A percentile compares a stretch with the other conserved stretches of the same genome.
Conservation (phyloP, 345 rosid species). For the Lenwebbia sp. region DNA sequence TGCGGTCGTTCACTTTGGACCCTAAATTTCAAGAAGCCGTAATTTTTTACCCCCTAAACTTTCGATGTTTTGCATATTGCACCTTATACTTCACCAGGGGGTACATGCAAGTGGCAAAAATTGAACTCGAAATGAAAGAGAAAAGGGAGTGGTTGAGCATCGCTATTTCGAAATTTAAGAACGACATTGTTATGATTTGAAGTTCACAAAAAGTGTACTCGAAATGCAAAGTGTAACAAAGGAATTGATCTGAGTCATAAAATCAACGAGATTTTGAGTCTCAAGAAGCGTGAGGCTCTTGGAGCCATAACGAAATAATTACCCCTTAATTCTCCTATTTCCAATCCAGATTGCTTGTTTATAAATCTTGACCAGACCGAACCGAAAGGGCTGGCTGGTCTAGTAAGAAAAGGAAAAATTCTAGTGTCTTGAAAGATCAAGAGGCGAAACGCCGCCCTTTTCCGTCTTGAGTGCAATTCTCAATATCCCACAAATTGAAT, state of each 20-base stretch:
- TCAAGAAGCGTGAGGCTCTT: neutral
- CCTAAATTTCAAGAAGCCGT: neutral
- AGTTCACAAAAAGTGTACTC: neutral
- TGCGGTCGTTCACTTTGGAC: neutral
- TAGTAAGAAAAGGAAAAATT: neutral
- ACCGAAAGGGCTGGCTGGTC: neutral
- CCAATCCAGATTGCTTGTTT: neutral
- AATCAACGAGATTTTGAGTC: neutral
- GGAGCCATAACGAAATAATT: neutral
- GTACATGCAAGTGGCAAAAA: neutral
- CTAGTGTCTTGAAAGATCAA: neutral
- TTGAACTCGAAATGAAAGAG: neutral
- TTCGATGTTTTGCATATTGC: neutral
- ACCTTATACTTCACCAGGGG: neutral
- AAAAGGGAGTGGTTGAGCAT: neutral
- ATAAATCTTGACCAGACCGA: neutral
- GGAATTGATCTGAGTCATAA: neutral
- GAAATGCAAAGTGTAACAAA: neutral
- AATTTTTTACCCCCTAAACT: neutral
- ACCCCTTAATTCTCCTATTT: neutral
- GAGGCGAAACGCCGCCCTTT: neutral
- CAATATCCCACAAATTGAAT: neutral
- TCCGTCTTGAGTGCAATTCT: neutral
- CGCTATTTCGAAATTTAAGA: too few relatives aligned
- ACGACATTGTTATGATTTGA: too few relatives aligned